Base-by-base conservation (phyloP, 2,329 filamentous ascomycete genomes). In the Ascochyta pisi region DNA sequence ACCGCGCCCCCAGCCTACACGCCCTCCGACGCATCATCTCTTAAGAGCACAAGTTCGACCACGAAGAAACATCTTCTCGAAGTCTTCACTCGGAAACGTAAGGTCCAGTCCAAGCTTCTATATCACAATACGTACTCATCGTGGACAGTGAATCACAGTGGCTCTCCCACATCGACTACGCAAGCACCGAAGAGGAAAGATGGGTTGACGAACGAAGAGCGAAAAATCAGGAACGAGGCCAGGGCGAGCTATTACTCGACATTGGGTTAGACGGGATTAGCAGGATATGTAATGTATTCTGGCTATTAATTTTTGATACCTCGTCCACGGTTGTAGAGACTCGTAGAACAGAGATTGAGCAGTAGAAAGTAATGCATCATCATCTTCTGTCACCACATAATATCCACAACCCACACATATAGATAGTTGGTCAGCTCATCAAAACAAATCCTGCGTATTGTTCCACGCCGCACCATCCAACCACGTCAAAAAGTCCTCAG, bases 381-480 rank as follows among this genome's bases (percentile, higher is more conserved):
- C 2, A 4, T 6, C 10, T 31, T 6, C 29, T 5, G 12, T 13
- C 6, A 15, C 4, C 4, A 31, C 12, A 13, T 12, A 31, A 4
- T 1, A 31, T 15, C 29, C 29, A 12, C 12, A 12, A 2, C 13
- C 12, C 13, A 5, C 13, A 5, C 6, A 12, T 12, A 31, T 13
- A 2, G 10, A 12, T 5, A 1, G 4, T 31, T 10, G 3, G 12
- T 31, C 2, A 5, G 29, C 12, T 6, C 29, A 13, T 54, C 35
- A 65, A 34, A 61, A 66, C 26, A 63, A 41, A 39, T 65, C 61
- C 48, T 64, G 42, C 7, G 65, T 66, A 46, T 71, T 74, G 45
- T 66, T 73, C 70, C 69, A 74, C 16, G 72, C 72, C n/a, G 71
- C 71, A 44, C 73, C 69, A 58, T 75, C 71, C 47, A 75, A 35